Percentiles rank a stretch among this genome's conserved stretches.
Conservation (phyloP, 768 basidiomycete species). For the Polyporus arcularius region DNA sequence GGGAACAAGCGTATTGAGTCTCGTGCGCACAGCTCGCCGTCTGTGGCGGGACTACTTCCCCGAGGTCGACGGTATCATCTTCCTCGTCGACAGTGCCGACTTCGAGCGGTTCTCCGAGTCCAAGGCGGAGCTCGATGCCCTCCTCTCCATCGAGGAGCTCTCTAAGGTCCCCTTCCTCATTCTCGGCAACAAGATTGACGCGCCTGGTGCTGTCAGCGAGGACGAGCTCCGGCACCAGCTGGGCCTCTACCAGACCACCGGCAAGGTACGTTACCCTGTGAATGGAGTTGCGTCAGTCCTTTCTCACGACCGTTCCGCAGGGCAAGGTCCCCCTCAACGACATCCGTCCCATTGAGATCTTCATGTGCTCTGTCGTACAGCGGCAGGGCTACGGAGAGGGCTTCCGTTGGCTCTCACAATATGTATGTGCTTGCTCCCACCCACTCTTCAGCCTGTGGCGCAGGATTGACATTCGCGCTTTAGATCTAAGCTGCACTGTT, state of each 20-base stretch:
- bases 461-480: not conserved
- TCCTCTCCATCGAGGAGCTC: constrained; percentile 94
- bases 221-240: constrained; percentile 95
- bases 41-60: constrained; percentile 99
- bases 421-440: constrained; percentile 53
- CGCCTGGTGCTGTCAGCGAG: constrained; percentile 95
- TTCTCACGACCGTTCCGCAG: constrained; percentile 40
- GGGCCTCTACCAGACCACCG: constrained; percentile 98
- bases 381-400: constrained; percentile 98
- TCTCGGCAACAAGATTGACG: constrained; percentile 99
- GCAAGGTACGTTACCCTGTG: constrained; percentile 68
- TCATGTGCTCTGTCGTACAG: constrained; percentile 99
- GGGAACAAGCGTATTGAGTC: not conserved
- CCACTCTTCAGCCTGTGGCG: not conserved
- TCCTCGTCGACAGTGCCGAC: constrained; percentile 97
- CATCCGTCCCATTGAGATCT: constrained; percentile 97
- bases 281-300: not conserved
- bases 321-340: constrained; percentile 97
- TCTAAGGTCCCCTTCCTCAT: constrained; percentile 97
- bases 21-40: constrained; percentile 68
- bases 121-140: constrained; percentile 95
- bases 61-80: constrained; percentile 97
- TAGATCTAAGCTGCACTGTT: constrained; percentile 26
- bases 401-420: constrained; percentile 98
- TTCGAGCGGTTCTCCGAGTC: constrained; percentile 95